Evolutionary conservation across 1,284 basidiomycete species (phyloP).

Genomic region (Puccinia horiana): DNA sequence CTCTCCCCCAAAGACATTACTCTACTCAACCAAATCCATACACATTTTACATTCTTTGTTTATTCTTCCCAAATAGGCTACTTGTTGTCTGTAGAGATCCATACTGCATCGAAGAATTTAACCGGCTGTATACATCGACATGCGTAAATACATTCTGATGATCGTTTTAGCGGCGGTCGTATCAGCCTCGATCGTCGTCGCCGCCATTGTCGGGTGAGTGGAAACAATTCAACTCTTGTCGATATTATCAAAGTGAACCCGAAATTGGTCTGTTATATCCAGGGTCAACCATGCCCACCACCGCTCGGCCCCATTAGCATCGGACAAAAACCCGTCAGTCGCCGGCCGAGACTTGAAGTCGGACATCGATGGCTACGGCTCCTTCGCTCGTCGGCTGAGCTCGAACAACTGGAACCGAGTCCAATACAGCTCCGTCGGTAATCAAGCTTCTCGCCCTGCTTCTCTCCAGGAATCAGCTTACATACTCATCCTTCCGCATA

Average conservation of each 20-base stretch:
- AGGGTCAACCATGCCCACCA: neutral
- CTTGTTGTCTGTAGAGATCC: too few species aligned
- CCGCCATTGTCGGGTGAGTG: conserved; percentile 3
- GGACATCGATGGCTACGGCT: neutral
- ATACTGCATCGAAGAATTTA: neutral
- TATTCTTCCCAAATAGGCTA: too few species aligned
- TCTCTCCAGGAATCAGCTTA: too few species aligned
- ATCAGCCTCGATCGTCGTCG: conserved; percentile 18
- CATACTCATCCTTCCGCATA: too few species aligned
- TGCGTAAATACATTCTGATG: neutral
- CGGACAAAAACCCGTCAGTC: neutral
- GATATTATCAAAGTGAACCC: neutral
- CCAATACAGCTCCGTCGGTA: neutral
- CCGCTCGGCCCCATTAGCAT: too few species aligned
- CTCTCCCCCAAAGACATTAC: too few species aligned
- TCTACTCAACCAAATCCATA: too few species aligned
- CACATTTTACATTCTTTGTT: too few species aligned
- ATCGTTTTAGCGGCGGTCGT: neutral
- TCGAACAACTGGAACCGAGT: neutral
- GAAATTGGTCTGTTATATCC: neutral
- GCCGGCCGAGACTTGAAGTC: neutral
- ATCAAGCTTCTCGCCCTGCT: too few species aligned
- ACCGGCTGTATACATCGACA: too few species aligned
- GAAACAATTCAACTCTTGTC: neutral
- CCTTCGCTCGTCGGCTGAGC: neutral